Base-by-base conservation (phyloP, 495 filamentous ascomycete species). In the Saxispiralis lemnorum region DNA sequence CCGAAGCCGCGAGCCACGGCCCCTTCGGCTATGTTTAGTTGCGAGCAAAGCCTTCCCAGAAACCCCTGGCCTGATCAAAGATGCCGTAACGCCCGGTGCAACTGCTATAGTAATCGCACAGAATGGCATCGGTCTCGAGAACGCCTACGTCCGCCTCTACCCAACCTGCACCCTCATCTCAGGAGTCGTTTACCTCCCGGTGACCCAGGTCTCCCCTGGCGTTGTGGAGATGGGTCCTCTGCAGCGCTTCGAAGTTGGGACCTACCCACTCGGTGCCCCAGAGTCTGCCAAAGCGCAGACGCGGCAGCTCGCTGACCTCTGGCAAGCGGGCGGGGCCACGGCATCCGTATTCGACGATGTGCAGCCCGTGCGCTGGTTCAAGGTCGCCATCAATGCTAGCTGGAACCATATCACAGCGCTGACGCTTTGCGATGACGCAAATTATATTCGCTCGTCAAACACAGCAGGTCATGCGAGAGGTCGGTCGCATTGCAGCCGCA, bases 91-190 rank as follows among this genome's bases (percentile, higher is more conserved):
- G 0, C 49, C 53, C 9, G 46, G 48, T 15, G 49, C 55, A 20
- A 73, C 70, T 0, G 56, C 59, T 0, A 65, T 75, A 33, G 69
- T 70, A 35, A 55, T 75, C 0, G 44, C 69, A 4, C 71, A 75
- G 53, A 75, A 75, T 52, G 70, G 71, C 11, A 69, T 75, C 41
- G 63, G 61, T 11, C 67, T 70, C 45, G 70, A 75, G 51, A 59
- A 63, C 11, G 62, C 65, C 35, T 67, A 67, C 39, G 54, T 59
- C 2, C 40, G 44, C 6, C 41, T 55, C 13, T 73, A 66, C 46
- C 68, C 70, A 0, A 38, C 40, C 7, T 69, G 69, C 35, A 50
- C 69, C 31, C 46, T 69, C 39, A 39, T 73, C 18, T 65, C 62
- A 46, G 59, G 56, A 30, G 70, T 70, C 0, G 64, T 68, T 19